Base-by-base conservation (phyloP, 805 yeast species). In the Kodamaea leandrae region DNA sequence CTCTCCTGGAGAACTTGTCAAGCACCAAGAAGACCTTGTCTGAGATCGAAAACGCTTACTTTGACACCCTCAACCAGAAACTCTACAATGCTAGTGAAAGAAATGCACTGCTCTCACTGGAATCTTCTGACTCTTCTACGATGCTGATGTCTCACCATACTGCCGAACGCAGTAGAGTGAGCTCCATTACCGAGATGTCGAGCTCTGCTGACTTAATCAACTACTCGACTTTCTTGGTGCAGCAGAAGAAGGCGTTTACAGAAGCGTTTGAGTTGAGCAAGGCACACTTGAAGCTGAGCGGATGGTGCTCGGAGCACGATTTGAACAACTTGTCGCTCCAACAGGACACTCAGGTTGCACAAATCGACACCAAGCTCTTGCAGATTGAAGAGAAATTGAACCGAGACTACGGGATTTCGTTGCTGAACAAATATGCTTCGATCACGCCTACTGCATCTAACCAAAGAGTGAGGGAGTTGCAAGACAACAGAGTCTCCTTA, bases 291-390 rank as follows among this genome's bases (percentile, higher is more conserved):
- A 41, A 44, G 20, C 57, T 55, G 33, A 59, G 66, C 24, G 74
- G 74, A 2, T 69, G 74, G 74, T 68, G 73, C 47, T 66, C 71
- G 2, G 52, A 46, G 32, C 63, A 66, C 45, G 74, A 69, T 51
- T 56, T 68, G 47, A 60, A 66, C 43, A 68, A 66, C 52, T 52
- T 68, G 36, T 59, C 57, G 40, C 51, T 66, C 18, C 72, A 69
- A 48, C 60, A 61, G 42, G 71, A 63, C 42, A 45, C 62, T n/a
- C 60, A 64, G 32, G 43, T 61, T 38, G 54, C 62, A 39, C 70
- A 66, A 51, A 59, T 68, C 35, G 70, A 68, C 48, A 55, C 67
- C 14, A 66, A 62, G 42, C 51, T 68, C 27, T 41, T 58, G 16
- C 64, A 66, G 46, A 65, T 67, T 37, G 70, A 65, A 44, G 67